These are phyloP conservation scores for Castanea sativa DNA, from an alignment of 306 rosid species.

Conservation along the genomic window DNA sequence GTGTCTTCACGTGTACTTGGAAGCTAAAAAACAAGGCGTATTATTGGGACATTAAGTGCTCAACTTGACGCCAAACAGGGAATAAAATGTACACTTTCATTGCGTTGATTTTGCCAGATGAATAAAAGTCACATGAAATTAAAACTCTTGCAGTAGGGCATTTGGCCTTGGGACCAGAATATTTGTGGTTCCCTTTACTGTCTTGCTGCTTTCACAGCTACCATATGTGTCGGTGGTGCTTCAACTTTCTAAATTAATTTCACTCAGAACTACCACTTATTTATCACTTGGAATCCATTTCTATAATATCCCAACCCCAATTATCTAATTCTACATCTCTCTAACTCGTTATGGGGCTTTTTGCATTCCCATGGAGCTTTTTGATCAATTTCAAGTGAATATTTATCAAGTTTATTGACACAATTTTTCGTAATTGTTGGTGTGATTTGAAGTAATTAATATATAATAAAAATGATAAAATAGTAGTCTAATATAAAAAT, in stretches of 20 bases:
- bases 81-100: background rate
- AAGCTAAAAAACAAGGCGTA: background rate
- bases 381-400: too few species aligned
- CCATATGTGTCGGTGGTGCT: background rate
- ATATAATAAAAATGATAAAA: too few species aligned
- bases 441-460: too few species aligned
- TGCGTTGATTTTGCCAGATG: background rate
- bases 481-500: too few species aligned
- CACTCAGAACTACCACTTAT: background rate
- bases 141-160: background rate
- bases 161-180: background rate
- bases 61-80: background rate
- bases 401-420: too few species aligned
- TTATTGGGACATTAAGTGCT: background rate
- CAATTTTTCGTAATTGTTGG: too few species aligned
- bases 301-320: too few species aligned
- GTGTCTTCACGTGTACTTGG: background rate
- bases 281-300: too few species aligned
- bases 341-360: too few species aligned
- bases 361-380: too few species aligned
- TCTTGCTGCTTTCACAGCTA: background rate
- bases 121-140: background rate
- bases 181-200: background rate
- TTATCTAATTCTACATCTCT: too few species aligned
- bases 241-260: background rate